These are phyloP conservation scores for Candida corydali DNA, from an alignment of 805 yeast species.

Conservation along the genomic window DNA sequence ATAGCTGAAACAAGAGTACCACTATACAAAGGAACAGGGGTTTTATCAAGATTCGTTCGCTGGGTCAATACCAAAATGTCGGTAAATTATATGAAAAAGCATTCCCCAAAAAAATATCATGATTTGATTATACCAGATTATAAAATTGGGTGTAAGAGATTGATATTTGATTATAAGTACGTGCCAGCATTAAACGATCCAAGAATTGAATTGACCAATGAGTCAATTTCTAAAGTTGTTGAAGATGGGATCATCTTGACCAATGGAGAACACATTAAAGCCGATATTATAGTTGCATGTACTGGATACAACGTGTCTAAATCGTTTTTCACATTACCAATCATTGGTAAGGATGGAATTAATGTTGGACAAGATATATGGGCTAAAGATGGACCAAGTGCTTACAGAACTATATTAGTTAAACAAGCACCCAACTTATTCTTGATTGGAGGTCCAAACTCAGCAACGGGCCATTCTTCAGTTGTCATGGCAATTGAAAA, in stretches of 20 bases:
- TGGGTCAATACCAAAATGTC: slow-evolving; percentile 18
- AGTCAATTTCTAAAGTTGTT: slow-evolving; percentile 21
- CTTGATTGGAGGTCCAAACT: slow-evolving; percentile 36
- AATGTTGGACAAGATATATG: slow-evolving; percentile 19
- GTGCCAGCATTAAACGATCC: slow-evolving; percentile 30
- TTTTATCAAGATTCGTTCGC: slow-evolving; percentile 22
- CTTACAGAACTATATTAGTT: slow-evolving; percentile 31
- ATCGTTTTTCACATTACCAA: slow-evolving; percentile 14
- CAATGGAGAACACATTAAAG: slow-evolving; percentile 24
- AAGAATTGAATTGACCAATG: slow-evolving; percentile 18
- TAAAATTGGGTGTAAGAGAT: slow-evolving; percentile 40
- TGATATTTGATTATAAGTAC: slow-evolving; percentile 35
- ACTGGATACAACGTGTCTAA: slow-evolving; percentile 32
- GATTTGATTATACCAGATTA: slow-evolving; percentile 28
- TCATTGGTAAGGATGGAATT: slow-evolving; percentile 24
- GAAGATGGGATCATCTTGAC: slow-evolving; percentile 25
- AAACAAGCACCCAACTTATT: slow-evolving; percentile 34
- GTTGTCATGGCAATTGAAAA: slow-evolving; percentile 38
- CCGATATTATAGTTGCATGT: slow-evolving; percentile 39
- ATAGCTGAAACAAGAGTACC: slow-evolving; percentile 34
- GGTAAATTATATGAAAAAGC: slow-evolving; percentile 21
- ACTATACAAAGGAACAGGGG: slow-evolving; percentile 26
- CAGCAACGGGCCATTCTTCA: slow-evolving; percentile 41
- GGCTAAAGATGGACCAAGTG: slow-evolving; percentile 24
- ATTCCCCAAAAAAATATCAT: slow-evolving; percentile 31